Conservation (phyloP, 1,284 basidiomycete species). For the Heterobasidion annosum region DNA sequence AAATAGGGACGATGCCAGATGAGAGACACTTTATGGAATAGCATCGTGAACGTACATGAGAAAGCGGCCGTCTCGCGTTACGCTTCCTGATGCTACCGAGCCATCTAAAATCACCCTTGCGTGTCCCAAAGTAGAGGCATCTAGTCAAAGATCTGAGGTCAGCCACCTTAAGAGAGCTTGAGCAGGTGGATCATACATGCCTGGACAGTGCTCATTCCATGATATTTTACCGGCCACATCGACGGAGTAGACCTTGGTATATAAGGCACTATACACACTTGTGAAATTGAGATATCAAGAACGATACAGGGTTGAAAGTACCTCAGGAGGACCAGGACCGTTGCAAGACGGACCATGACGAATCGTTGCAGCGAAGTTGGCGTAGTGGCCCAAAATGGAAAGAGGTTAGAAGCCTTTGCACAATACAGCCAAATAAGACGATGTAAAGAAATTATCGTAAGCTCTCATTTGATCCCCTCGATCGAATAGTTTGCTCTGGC, state of each 20-base stretch:
- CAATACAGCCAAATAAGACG: slow-evolving; percentile 2
- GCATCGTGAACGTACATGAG: slow-evolving; percentile 39
- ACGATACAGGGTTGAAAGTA: neutral
- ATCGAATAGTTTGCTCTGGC: too few relatives aligned
- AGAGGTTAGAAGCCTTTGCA: slow-evolving; percentile 1
- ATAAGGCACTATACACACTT: neutral
- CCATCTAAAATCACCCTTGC: slow-evolving; percentile 55
- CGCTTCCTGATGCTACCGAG: slow-evolving; percentile 39
- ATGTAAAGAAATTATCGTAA: neutral
- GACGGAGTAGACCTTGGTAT: slow-evolving; percentile 25
- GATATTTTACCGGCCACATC: slow-evolving; percentile 50
- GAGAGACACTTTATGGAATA: neutral
- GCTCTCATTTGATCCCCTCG: neutral
- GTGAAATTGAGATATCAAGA: neutral
- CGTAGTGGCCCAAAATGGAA: neutral
- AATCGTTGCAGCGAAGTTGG: neutral
- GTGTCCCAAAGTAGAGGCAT: slow-evolving; percentile 37
- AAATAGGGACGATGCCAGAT: slow-evolving; percentile 4
- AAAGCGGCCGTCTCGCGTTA: slow-evolving; percentile 53
- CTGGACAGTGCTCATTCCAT: slow-evolving; percentile 58
- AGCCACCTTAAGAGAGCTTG: neutral
- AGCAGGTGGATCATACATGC: slow-evolving; percentile 27
- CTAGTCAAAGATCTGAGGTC: slow-evolving; percentile 18
- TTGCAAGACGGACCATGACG: neutral
- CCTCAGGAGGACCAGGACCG: slow-evolving; percentile 1